Evolutionary conservation across 257 asterid genomes (phyloP), one percentile per base, ranked within the genome.

Genomic region (Ajuga chamaepitys): DNA sequence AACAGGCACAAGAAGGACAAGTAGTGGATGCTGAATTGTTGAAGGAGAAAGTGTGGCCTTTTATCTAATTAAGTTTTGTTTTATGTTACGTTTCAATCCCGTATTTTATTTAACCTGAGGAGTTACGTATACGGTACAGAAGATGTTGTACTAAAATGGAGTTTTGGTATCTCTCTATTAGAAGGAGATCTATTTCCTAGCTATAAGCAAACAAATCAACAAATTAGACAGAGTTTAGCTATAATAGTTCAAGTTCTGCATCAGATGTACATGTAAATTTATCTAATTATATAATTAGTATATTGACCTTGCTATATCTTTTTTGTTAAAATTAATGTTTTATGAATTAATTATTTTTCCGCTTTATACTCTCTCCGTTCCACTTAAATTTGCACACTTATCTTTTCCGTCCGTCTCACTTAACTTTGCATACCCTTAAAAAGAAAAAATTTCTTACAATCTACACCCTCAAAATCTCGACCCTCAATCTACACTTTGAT

Each of bases 1-100:
- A 5, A 47, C 70, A 81, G 89, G 78, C 80, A 34, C 70, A 62
- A 44, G 85, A 61, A 24, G 75, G 64, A 54, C 70, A 70, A 68
- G 63, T 53, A 32, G 16, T 67, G 58, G 84, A 83, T 62, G 65
- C 72, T 11, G 85, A 83, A 56, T 69, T 38, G 45, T 62, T 86
- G 71, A 83, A 74, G 78, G 78, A 77, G 68, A 83, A 74, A 66
- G 55, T 77, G 11, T 59, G 76, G 77, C 72, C 72, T 40, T 61
- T 34, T 44, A 66, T 68, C 34, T 67, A 42, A 57, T 20, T 20
- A n/a, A n/a, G n/a, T 13, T 13, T 1, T 10, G 20, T 34, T 48
- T 21, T 0, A 10, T 41, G 18, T 38, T 4, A 10, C 10, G 32
- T 38, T 41, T 64, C n/a, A 21, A 7, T 47, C 34, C 46, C 66